Base-by-base conservation (phyloP, 768 basidiomycete genomes). In the Serendipita sp. region DNA sequence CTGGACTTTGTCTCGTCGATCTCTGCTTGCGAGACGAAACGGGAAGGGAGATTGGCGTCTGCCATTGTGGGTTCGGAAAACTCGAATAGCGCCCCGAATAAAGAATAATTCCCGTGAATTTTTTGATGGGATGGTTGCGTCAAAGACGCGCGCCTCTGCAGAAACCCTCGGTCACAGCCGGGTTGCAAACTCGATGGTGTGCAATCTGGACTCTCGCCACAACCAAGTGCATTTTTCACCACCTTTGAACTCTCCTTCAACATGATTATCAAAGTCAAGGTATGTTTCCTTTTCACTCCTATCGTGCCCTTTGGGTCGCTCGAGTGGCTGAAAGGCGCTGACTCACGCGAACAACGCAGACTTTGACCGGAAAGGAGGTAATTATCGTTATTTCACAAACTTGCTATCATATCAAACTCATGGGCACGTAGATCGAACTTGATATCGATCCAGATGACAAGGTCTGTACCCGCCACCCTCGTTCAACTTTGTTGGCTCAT, bases 291-390 rank as follows among this genome's bases (percentile, higher is more conserved):
- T 20, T 42, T 22, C 45, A 24, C 42, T 65, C 51, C 50, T 67
- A 56, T 17, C 14, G 43, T 64, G 61, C 26, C n/a, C n/a, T n/a
- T n/a, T n/a, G n/a, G n/a, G n/a, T n/a, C n/a, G n/a, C 44, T 42
- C 61, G 63, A 53, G 62, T 62, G 16, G 13, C 24, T 20, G 2
- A 41, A 11, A 42, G 3, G 38, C 24, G 20, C 43, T 53, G 44
- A 22, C 62, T 51, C n/a, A 31, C 56, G 45, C 61, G 30, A n/a
- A 31, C 16, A 42, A 50, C 56, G 43, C 65, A 97, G 93, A 95
- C 92, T 51, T 81, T 98, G 43, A 98, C 95, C 53, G 95, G 95
- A 65, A 97, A 96, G 75, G 95, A 97, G 84, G 95, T 93, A 26
- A 9, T 70, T 64, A 69, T 66, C 61, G 53, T 61, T 63, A 62